Evolutionary conservation across 768 basidiomycete genomes (phyloP).

Genomic region (Tylopilus rubrobrunneus): DNA sequence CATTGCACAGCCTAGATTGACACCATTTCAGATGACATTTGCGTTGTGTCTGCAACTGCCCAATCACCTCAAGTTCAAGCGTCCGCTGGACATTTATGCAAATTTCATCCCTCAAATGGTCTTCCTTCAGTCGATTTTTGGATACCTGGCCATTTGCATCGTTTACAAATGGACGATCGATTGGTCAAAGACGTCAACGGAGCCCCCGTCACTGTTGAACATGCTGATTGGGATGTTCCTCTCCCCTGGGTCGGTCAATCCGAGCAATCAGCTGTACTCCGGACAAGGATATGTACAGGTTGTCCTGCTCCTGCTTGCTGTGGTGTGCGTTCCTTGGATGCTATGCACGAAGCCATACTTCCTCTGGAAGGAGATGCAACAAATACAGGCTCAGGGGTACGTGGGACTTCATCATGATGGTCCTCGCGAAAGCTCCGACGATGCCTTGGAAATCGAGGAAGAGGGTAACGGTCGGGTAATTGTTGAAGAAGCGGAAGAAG

Average conservation of each 20-base stretch:
- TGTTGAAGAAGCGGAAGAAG: constrained; percentile 64
- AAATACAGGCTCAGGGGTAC: constrained; percentile 82
- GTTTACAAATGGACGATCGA: constrained; percentile 97
- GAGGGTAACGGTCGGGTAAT: constrained; percentile 75
- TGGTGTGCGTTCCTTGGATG: constrained; percentile 93
- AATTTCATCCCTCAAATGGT: constrained; percentile 98
- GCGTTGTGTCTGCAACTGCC: constrained; percentile 94
- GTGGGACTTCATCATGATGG: constrained; percentile 63
- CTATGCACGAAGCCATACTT: constrained; percentile 90
- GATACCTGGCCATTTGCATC: constrained; percentile 91
- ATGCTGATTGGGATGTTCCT: constrained; percentile 98
- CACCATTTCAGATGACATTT: constrained; percentile 83
- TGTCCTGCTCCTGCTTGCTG: constrained; percentile 71
- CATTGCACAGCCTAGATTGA: constrained; percentile 9
- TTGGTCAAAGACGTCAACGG: constrained; percentile 67
- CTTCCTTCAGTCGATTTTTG: constrained; percentile 97
- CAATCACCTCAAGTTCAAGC: constrained; percentile 93
- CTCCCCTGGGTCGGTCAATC: constrained; percentile 75
- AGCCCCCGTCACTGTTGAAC: constrained; percentile 88
- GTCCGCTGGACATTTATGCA: constrained; percentile 79
- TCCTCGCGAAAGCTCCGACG: constrained; percentile 52
- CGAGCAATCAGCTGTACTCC: constrained; percentile 68
- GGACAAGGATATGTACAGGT: constrained; percentile 87
- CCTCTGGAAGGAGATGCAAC: constrained; percentile 84
- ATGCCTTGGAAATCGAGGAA: constrained; percentile 70